A percentile compares a stretch with the other conserved stretches of the same genome.
Conservation (phyloP, 495 filamentous ascomycete species). For the Evernia prunastri region DNA sequence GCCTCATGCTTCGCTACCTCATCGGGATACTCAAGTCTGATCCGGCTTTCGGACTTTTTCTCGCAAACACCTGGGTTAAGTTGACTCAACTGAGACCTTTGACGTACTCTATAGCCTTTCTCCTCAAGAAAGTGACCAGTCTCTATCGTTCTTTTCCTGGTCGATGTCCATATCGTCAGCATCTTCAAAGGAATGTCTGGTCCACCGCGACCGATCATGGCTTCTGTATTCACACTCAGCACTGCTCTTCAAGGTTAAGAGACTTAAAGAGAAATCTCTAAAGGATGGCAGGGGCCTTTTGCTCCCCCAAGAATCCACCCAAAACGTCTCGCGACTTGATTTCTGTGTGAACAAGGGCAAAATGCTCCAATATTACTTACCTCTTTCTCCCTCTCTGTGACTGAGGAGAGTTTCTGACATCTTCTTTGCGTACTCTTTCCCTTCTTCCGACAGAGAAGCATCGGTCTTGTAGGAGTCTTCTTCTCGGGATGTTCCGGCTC, state of each 20-base stretch:
- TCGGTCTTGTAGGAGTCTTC: slow-evolving; percentile 89
- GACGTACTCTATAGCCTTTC: slow-evolving; percentile 74
- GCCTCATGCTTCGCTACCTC: slow-evolving; percentile 88
- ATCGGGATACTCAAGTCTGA: slow-evolving; percentile 73
- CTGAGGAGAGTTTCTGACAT: slow-evolving; percentile 76
- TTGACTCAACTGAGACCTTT: slow-evolving; percentile 92
- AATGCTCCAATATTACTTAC: background rate
- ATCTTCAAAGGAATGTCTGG: slow-evolving; percentile 63
- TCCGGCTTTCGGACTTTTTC: slow-evolving; percentile 74
- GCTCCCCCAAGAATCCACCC: too few species aligned
- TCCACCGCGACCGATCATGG: slow-evolving; percentile 61
- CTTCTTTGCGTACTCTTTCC: slow-evolving; percentile 75
- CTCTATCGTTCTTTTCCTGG: slow-evolving; percentile 79
- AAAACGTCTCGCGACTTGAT: background rate
- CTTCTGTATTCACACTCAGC: slow-evolving; percentile 29
- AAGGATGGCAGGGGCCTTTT: background rate
- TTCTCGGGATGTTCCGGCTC: slow-evolving; percentile 64
- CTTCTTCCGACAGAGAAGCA: slow-evolving; percentile 73
- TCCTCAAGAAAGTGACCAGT: slow-evolving; percentile 76
- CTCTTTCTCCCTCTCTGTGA: slow-evolving; percentile 75
- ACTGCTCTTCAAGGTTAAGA: background rate
- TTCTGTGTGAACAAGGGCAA: background rate
- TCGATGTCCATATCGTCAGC: slow-evolving; percentile 90
- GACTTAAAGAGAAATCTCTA: background rate
- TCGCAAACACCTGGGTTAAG: slow-evolving; percentile 95